These are phyloP conservation scores for Lichtheimia corymbifera DNA, from an alignment of 371 early-diverging fungal species.

Conservation along the genomic window DNA sequence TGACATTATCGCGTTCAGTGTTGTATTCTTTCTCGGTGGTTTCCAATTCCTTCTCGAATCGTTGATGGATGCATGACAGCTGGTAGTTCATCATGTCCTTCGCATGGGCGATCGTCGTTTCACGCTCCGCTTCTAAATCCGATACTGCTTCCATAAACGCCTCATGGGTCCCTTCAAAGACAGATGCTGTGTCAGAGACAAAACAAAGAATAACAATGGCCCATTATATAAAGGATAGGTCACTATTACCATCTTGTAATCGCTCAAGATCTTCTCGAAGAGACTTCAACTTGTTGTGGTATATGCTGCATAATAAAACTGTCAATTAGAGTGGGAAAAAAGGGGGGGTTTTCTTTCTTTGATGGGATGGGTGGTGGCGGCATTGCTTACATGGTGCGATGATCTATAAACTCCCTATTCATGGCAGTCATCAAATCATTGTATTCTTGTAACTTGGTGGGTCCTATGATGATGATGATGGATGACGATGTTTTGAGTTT, in stretches of 20 bases:
- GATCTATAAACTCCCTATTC: background rate
- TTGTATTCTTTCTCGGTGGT: conserved; percentile 44
- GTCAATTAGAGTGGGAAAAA: background rate
- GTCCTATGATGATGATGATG: background rate
- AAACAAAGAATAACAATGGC: no score
- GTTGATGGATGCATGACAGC: background rate
- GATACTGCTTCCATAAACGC: conserved; percentile 34
- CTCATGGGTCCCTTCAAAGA: conserved; percentile 22
- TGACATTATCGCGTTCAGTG: conserved; percentile 20
- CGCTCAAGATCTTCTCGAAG: conserved; percentile 32
- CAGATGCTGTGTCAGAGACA: no score
- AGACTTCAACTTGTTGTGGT: conserved; percentile 25
- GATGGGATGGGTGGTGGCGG: conserved; percentile 6
- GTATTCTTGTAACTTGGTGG: background rate
- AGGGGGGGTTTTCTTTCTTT: background rate
- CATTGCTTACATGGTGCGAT: background rate
- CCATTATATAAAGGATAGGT: no score
- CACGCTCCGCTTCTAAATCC: conserved; percentile 37
- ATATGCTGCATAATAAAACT: conserved; percentile 21
- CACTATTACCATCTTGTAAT: conserved; percentile 30
- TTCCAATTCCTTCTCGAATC: conserved; percentile 2
- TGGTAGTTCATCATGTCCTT: conserved; percentile 20
- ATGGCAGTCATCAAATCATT: background rate
- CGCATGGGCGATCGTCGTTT: conserved; percentile 34
- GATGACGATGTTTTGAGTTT: background rate